Conservation (phyloP, 2,329 filamentous ascomycete genomes). For the Stemphylium lycopersici region DNA sequence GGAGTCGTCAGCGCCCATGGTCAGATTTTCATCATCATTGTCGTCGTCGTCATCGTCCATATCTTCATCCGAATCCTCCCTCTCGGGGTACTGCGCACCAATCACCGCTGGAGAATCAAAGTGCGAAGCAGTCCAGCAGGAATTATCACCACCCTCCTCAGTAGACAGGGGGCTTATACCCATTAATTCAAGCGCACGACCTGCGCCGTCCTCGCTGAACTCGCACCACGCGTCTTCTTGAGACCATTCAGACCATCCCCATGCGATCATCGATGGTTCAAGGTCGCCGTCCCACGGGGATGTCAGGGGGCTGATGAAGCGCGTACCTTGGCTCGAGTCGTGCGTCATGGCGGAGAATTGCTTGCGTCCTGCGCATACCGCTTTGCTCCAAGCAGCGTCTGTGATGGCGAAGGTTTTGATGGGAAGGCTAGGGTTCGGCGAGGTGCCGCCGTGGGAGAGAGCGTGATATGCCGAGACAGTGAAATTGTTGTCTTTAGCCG, state of each 20-base stretch:
- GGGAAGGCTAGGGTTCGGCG: neutral
- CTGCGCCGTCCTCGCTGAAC: neutral
- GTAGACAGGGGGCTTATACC: too few species aligned
- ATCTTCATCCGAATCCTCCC: too few species aligned
- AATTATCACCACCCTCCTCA: neutral
- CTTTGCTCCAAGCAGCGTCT: neutral
- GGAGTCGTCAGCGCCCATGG: too few species aligned
- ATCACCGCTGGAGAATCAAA: too few species aligned
- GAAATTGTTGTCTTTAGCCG: too few species aligned
- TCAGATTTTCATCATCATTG: too few species aligned
- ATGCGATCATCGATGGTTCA: neutral
- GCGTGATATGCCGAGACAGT: too few species aligned
- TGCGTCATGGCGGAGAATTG: neutral
- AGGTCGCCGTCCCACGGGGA: neutral
- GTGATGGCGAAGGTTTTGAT: neutral
- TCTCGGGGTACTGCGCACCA: too few species aligned
- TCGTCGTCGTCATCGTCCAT: too few species aligned
- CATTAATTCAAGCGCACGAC: neutral
- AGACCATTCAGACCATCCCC: neutral
- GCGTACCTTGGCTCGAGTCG: neutral
- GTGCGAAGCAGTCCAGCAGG: neutral
- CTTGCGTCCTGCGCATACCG: neutral
- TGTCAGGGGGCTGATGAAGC: neutral
- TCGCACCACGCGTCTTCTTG: neutral
- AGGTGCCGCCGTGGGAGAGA: too few species aligned